Percentiles rank a stretch among this genome's conserved stretches.
These are phyloP conservation scores for Aurinia saxatilis DNA, from an alignment of 345 rosid species.

Conservation along the genomic window DNA sequence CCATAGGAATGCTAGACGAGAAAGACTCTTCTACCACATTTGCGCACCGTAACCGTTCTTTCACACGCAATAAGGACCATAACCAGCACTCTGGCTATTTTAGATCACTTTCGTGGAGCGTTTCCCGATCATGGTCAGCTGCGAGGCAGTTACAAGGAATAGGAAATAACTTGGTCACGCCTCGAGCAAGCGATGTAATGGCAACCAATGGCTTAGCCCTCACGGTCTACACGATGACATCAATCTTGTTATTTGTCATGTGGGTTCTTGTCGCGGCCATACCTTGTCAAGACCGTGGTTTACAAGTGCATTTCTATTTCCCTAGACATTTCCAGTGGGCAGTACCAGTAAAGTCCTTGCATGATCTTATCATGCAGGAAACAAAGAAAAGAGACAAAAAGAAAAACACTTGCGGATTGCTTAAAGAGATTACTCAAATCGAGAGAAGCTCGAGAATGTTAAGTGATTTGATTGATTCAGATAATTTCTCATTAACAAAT, in stretches of 20 bases:
- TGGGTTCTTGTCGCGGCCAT: slow-evolving; percentile 91
- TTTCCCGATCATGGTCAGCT: slow-evolving; percentile 90
- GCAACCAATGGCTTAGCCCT: slow-evolving; percentile 59
- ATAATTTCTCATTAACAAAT: slow-evolving; percentile 45
- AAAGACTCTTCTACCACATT: slow-evolving; percentile 51
- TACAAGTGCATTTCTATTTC: slow-evolving; percentile 61
- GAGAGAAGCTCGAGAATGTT: slow-evolving; percentile 49
- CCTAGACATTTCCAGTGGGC: slow-evolving; percentile 69
- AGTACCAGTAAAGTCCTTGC: slow-evolving; percentile 41
- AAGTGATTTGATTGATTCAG: slow-evolving; percentile 54
- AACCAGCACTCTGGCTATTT: slow-evolving; percentile 46
- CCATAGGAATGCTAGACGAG: slow-evolving; percentile 73
- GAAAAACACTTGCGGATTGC: slow-evolving; percentile 56
- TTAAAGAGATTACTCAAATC: slow-evolving; percentile 71
- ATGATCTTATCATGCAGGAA: slow-evolving; percentile 63
- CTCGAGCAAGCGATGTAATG: slow-evolving; percentile 45
- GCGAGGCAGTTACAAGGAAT: slow-evolving; percentile 75
- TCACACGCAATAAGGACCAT: slow-evolving; percentile 44
- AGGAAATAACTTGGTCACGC: slow-evolving; percentile 47
- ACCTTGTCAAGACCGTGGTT: slow-evolving; percentile 87
- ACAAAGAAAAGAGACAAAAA: slow-evolving; percentile 55
- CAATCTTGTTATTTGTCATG: slow-evolving; percentile 60
- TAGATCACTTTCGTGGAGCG: slow-evolving; percentile 86
- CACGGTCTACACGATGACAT: slow-evolving; percentile 59
- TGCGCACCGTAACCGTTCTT: slow-evolving; percentile 70